Conservation (phyloP, 768 basidiomycete genomes). For the Suillus lakei region DNA sequence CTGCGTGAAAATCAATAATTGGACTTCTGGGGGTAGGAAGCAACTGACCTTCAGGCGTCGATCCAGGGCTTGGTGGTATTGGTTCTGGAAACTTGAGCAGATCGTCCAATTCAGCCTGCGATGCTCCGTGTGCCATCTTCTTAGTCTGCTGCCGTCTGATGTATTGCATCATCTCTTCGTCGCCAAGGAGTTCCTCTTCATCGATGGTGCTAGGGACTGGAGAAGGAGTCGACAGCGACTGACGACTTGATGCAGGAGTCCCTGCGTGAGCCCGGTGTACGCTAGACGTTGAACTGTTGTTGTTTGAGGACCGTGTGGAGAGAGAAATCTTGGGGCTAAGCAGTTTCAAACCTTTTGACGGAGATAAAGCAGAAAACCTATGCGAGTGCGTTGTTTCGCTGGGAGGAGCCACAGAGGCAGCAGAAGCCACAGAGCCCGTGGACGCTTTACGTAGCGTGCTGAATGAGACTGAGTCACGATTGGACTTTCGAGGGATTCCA, state of each 20-base stretch:
- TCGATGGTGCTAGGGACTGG: constrained; percentile 78
- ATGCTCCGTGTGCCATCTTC: constrained; percentile 81
- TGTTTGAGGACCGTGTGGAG: constrained; percentile 57
- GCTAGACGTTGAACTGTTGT: constrained; percentile 39
- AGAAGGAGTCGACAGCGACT: constrained; percentile 84
- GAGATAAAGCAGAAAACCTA: constrained; percentile 83
- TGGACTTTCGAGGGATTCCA: constrained; percentile 64
- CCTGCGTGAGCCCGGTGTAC: constrained; percentile 58
- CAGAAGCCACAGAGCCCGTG: constrained; percentile 77
- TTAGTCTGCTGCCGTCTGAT: constrained; percentile 90
- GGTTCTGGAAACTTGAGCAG: constrained; percentile 94
- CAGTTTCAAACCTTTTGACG: constrained; percentile 82
- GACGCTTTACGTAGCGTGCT: constrained; percentile 82
- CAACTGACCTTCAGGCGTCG: constrained; percentile 71
- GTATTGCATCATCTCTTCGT: constrained; percentile 97
- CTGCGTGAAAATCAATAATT: constrained; percentile 42
- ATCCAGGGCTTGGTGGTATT: constrained; percentile 64
- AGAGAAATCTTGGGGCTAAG: constrained; percentile 79
- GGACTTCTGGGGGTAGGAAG: not conserved
- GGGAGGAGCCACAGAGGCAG: constrained; percentile 55
- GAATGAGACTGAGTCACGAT: constrained; percentile 82
- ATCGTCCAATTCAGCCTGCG: constrained; percentile 86
- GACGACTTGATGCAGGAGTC: constrained; percentile 72
- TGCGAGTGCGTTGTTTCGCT: constrained; percentile 46
- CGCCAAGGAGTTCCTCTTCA: constrained; percentile 87